A percentile compares a stretch with the other conserved stretches of the same genome.
These are phyloP conservation scores for Rosa chinensis DNA, from an alignment of 306 rosid species.

Conservation along the genomic window DNA sequence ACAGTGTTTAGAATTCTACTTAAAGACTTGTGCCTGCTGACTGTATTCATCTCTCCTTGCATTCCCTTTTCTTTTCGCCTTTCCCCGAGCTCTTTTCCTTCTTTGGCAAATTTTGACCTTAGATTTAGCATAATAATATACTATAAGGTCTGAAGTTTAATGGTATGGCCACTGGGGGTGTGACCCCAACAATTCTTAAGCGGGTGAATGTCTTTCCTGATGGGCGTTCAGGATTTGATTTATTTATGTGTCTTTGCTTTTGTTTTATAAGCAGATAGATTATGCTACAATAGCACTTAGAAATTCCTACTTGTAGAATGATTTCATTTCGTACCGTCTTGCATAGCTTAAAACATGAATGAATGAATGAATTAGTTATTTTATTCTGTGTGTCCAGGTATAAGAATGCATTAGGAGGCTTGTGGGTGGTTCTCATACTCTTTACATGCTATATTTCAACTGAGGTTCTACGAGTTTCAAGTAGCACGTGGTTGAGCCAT, in stretches of 20 bases:
- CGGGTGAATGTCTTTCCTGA: background rate
- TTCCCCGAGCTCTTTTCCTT: background rate
- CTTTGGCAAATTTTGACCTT: background rate
- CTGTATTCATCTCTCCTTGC: background rate
- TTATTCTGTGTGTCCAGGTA: slow-evolving; percentile 46
- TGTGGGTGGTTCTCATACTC: slow-evolving; percentile 73
- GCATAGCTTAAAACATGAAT: background rate
- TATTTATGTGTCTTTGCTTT: background rate
- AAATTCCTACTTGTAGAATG: background rate
- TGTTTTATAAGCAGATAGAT: background rate
- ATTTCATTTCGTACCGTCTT: background rate
- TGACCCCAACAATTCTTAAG: background rate
- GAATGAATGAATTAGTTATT: background rate
- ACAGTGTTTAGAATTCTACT: background rate
- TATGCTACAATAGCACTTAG: background rate
- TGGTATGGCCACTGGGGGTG: background rate
- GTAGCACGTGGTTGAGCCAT: slow-evolving; percentile 90
- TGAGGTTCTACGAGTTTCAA: slow-evolving; percentile 76
- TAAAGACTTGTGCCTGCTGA: background rate
- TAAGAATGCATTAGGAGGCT: slow-evolving; percentile 79
- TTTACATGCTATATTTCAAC: slow-evolving; percentile 63
- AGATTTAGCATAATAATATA: background rate
- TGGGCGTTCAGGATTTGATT: background rate
- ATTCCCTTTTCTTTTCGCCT: background rate
- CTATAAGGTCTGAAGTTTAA: background rate